phyloP scores from a whole-genome alignment of 139 green algal genomes.

The Gonium pectorale region DNA sequence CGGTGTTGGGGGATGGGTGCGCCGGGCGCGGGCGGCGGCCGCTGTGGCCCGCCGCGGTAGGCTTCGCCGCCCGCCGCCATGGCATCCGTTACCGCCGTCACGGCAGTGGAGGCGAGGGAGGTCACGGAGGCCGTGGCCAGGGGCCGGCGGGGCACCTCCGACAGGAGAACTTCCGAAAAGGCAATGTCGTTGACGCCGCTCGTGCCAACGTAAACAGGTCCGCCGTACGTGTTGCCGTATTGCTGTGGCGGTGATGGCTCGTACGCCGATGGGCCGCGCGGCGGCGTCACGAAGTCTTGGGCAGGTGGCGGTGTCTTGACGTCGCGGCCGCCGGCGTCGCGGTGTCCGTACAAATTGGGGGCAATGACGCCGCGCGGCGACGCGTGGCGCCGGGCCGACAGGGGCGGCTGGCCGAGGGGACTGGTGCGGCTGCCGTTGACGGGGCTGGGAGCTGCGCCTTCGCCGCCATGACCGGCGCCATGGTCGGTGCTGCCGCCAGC shows the following conservation, averaged over 20 bases:
- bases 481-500: neutral
- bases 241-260: neutral
- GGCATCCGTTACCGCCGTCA: neutral
- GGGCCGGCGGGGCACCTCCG: neutral
- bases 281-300: neutral
- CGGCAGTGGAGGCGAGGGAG: neutral
- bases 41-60: too few relatives aligned
- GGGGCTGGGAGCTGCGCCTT: too few relatives aligned
- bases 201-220: neutral
- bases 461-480: neutral
- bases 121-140: neutral
- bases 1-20: neutral
- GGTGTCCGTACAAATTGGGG: too few relatives aligned
- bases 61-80: too few relatives aligned
- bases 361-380: too few relatives aligned
- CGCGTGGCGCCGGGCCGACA: too few relatives aligned
- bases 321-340: neutral
- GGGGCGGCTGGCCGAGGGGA: too few relatives aligned
- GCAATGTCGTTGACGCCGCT: neutral
- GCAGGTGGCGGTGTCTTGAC: neutral
- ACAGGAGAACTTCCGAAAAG: constrained; percentile 30
- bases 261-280: too few relatives aligned
- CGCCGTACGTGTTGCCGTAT: neutral
- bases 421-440: too few relatives aligned
- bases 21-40: neutral